Evolutionary conservation across 2,329 filamentous ascomycete species (phyloP), one percentile per base, ranked within the genome.

Genomic region (Aspergillus viridinutans): DNA sequence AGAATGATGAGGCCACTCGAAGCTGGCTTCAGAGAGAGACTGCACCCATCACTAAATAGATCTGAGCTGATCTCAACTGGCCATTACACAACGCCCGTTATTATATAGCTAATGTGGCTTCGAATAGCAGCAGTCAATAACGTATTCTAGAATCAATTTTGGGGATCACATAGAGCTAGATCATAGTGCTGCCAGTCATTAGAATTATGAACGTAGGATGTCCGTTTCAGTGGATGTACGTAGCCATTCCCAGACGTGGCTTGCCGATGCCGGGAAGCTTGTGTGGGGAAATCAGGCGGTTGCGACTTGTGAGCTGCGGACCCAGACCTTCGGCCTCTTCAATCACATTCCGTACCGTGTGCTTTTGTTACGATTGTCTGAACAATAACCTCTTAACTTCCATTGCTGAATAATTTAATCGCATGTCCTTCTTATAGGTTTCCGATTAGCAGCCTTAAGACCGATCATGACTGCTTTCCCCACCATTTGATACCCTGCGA

Each of bases 1-100:
- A 87, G 62, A 79, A 85, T 2, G 91, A 95, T 69, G 77, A 85
- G 50, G 71, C 89, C 64, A 90, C 90, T 1, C 77, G 84, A 73
- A 83, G 83, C 55, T 99, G 93, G 93, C 79, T 99, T 67, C 83
- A 90, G 77, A 85, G 90, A 68, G 94, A 99, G 78, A 95, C 90
- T n/a, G 81, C 83, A 67, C 84, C 86, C 5, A 82, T 87, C 62
- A 83, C 68, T 28, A 75, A 72, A 58, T 70, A 67, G 65, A 28
- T 35, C 29, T 25, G 20, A 29, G 10, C n/a, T 8, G 12, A 20
- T 50, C 8, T 21, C 43, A 47, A n/a, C n/a, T n/a, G n/a, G n/a
- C n/a, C n/a, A n/a, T n/a, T n/a, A n/a, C n/a, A n/a, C n/a, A n/a
- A n/a, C n/a, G n/a, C n/a, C n/a, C n/a, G n/a, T n/a, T n/a, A n/a